phyloP scores from a whole-genome alignment of 768 basidiomycete genomes.

The Tulasnella sp. region DNA sequence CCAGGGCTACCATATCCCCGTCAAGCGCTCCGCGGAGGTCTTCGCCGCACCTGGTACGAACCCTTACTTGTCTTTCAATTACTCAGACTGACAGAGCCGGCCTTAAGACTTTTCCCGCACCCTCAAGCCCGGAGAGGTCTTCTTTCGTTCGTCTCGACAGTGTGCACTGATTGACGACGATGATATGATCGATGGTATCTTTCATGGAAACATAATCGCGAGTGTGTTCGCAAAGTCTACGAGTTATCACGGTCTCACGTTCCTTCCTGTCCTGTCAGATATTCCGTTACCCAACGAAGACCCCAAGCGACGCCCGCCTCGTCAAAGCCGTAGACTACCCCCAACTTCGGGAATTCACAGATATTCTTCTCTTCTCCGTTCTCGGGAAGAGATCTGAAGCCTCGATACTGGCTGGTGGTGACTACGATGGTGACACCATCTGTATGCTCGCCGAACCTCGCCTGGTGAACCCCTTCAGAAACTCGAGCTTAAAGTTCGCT shows the following conservation, averaged over 20 bases:
- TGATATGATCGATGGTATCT: too few relatives aligned
- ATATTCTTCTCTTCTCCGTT: conserved; percentile 34
- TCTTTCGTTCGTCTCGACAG: conserved; percentile 43
- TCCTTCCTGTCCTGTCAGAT: too few relatives aligned
- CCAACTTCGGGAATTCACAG: neutral
- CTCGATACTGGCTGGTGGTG: conserved; percentile 57
- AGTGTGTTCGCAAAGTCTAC: too few relatives aligned
- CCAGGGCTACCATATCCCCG: too few relatives aligned
- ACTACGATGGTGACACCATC: conserved; percentile 54
- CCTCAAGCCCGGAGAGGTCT: conserved; percentile 60
- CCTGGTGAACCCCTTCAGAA: conserved; percentile 53
- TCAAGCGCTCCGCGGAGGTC: too few relatives aligned
- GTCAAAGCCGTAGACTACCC: too few relatives aligned
- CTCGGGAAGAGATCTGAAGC: conserved; percentile 48
- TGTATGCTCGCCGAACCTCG: conserved; percentile 53
- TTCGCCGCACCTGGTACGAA: too few relatives aligned
- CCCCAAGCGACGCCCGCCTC: too few relatives aligned
- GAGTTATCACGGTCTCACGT: too few relatives aligned
- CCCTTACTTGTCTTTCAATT: too few relatives aligned
- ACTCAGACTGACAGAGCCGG: neutral
- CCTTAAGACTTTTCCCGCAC: conserved; percentile 59
- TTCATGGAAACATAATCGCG: too few relatives aligned
- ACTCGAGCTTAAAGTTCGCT: conserved; percentile 49
- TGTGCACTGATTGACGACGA: neutral
- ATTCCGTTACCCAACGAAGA: too few relatives aligned